Conservation (phyloP, 2,329 filamentous ascomycete species). For the Neurospora sp. region DNA sequence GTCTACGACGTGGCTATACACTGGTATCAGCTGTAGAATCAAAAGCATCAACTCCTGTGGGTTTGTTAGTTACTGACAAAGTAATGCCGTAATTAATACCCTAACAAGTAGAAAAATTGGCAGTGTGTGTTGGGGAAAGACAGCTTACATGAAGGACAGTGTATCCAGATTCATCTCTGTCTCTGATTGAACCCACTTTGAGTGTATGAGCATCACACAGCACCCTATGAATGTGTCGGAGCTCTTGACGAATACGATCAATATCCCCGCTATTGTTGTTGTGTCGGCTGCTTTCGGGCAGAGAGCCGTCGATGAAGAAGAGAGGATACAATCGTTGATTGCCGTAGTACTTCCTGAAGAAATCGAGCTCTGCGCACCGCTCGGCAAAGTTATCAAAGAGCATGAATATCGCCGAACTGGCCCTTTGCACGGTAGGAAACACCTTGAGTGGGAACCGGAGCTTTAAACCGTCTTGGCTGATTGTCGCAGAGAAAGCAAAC, state of each 20-base stretch:
- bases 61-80: neutral
- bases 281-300: neutral
- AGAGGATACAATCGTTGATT: neutral
- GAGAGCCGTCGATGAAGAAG: accelerated
- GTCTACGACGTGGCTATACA: neutral
- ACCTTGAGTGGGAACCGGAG: neutral
- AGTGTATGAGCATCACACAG: neutral
- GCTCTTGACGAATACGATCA: neutral
- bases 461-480: neutral
- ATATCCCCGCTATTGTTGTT: neutral
- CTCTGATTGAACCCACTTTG: neutral
- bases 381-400: neutral
- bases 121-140: neutral
- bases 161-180: neutral
- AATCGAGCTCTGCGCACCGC: neutral
- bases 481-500: neutral
- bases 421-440: neutral
- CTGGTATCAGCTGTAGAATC: neutral
- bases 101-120: neutral
- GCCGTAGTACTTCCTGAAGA: neutral
- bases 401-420: neutral
- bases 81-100: neutral
- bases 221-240: neutral
- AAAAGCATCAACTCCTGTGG: neutral
- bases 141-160: neutral